Conservation (phyloP, 805 yeast species). For the Myxozyma mucilagina region DNA sequence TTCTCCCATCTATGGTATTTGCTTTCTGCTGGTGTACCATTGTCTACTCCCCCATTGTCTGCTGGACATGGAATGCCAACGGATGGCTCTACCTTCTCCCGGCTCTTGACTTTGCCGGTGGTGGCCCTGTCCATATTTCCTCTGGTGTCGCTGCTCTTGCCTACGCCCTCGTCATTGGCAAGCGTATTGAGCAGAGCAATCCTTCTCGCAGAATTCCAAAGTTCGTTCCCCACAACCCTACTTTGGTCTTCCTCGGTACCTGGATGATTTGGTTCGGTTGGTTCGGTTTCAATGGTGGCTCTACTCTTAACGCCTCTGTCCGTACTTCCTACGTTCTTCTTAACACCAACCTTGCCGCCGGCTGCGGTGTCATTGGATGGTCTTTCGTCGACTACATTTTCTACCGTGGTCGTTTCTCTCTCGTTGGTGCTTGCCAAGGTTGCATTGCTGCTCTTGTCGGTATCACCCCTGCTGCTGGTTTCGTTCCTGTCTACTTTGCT, state of each 20-base stretch:
- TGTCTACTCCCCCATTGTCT: constrained; percentile 93
- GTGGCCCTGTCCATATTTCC: constrained; percentile 95
- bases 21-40: constrained; percentile 91
- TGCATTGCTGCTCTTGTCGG: constrained; percentile 92
- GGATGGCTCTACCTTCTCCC: constrained; percentile 90
- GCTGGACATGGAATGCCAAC: constrained; percentile 94
- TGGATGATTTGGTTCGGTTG: constrained; percentile 97
- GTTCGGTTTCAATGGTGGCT: constrained; percentile 99
- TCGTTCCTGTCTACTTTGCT: constrained; percentile 87
- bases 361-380: constrained; percentile 92
- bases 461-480: constrained; percentile 96
- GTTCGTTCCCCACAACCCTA: constrained; percentile 75
- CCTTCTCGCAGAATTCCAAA: constrained; percentile 13
- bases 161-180: constrained; percentile 88
- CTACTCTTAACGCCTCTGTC: constrained; percentile 89
- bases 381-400: constrained; percentile 73
- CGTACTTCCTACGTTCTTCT: constrained; percentile 93
- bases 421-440: constrained; percentile 93
- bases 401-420: constrained; percentile 74
- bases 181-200: constrained; percentile 59
- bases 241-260: constrained; percentile 88
- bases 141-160: constrained; percentile 95
- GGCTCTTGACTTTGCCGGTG: constrained; percentile 95
- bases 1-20: constrained; percentile 95
- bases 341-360: constrained; percentile 92